Evolutionary conservation across 257 asterid species (phyloP).

Genomic region (Phtheirospermum japonicum): DNA sequence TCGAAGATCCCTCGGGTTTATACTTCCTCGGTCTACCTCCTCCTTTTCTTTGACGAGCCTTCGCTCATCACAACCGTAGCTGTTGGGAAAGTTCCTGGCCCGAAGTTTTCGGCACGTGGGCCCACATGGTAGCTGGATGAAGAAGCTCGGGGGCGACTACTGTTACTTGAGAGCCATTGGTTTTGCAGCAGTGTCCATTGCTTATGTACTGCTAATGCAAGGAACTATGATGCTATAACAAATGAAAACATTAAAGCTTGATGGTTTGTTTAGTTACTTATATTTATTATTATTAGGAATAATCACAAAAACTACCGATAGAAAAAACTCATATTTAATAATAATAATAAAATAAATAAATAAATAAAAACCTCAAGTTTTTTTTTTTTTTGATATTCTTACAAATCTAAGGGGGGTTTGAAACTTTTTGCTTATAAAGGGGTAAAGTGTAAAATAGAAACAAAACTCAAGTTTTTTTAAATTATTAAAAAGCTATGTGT

Average conservation of each 20-base stretch:
- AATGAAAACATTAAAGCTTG: slow-evolving; percentile 1
- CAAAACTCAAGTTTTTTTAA: too few relatives aligned
- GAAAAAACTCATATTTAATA: too few relatives aligned
- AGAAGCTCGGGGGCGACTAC: slow-evolving; percentile 46
- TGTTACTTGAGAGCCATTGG: slow-evolving; percentile 39
- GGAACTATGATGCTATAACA: background rate
- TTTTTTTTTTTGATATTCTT: too few relatives aligned
- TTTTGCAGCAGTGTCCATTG: slow-evolving; percentile 57
- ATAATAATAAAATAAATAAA: too few relatives aligned
- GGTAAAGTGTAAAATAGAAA: too few relatives aligned
- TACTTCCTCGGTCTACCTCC: slow-evolving; percentile 76
- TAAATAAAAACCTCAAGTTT: too few relatives aligned
- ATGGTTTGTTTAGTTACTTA: background rate
- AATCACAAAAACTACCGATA: too few relatives aligned
- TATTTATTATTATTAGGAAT: background rate
- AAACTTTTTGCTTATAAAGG: too few relatives aligned
- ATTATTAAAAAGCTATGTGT: too few relatives aligned
- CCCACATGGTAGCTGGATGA: slow-evolving; percentile 50
- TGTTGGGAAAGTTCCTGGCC: slow-evolving; percentile 18
- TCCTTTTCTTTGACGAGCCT: slow-evolving; percentile 53
- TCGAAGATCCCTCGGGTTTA: slow-evolving; percentile 42
- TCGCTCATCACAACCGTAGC: slow-evolving; percentile 14
- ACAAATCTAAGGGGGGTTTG: too few relatives aligned
- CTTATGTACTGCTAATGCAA: slow-evolving; percentile 15
- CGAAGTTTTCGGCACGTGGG: slow-evolving; percentile 37